Conservation (phyloP, 768 basidiomycete genomes). For the Jaapia argillacea region DNA sequence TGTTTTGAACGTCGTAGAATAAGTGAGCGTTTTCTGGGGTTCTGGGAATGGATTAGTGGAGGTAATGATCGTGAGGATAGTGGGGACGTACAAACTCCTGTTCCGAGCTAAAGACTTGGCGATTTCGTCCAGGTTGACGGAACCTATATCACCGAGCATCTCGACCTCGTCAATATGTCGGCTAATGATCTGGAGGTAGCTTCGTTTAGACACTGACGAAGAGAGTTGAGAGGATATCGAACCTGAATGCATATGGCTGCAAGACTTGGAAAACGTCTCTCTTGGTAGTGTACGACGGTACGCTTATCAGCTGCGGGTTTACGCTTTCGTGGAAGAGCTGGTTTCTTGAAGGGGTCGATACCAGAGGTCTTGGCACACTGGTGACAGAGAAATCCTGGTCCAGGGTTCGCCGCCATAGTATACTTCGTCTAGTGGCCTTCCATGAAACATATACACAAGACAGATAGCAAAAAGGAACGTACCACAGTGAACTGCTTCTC, state of each 20-base stretch:
- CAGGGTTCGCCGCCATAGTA: constrained; percentile 62
- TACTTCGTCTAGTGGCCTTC: constrained; percentile 63
- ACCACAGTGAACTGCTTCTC: constrained; percentile 84
- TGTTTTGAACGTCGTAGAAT: constrained; percentile 73
- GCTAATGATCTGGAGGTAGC: constrained; percentile 56
- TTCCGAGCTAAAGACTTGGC: constrained; percentile 76
- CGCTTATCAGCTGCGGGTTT: constrained; percentile 58
- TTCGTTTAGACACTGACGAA: constrained; percentile 1
- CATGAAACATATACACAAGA: background rate
- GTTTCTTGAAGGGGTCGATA: constrained; percentile 80
- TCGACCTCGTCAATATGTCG: constrained; percentile 86
- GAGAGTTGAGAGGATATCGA: constrained; percentile 8
- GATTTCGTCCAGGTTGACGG: constrained; percentile 77
- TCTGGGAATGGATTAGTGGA: constrained; percentile 28
- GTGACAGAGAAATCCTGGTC: constrained; percentile 78
- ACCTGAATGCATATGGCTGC: constrained; percentile 79
- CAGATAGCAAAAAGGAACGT: constrained; percentile 18
- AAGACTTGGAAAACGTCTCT: constrained; percentile 57
- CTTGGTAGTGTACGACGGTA: constrained; percentile 59
- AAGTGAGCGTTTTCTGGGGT: constrained; percentile 71
- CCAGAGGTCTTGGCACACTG: constrained; percentile 72
- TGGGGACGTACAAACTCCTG: constrained; percentile 58
- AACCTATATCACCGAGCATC: constrained; percentile 79
- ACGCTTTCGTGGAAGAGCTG: constrained; percentile 48
- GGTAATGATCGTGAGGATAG: background rate